Percentiles rank a stretch among this genome's conserved stretches.
Conservation (phyloP, 805 yeast species). For the Saccharomycopsis fermentans region DNA sequence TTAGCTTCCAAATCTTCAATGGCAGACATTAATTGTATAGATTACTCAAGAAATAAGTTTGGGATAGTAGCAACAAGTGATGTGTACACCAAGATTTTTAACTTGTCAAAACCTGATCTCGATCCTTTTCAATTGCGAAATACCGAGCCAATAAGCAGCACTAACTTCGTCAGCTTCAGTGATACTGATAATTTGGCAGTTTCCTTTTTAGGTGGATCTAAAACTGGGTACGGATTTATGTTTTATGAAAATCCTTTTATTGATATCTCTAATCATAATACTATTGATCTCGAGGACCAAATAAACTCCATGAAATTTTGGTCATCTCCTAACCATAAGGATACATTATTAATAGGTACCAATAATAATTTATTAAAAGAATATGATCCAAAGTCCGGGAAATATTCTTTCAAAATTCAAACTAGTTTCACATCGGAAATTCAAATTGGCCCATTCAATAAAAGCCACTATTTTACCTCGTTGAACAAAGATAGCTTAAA, state of each 20-base stretch:
- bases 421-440: slow-evolving; percentile 4
- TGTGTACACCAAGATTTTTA: slow-evolving; percentile 4
- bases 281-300: background rate
- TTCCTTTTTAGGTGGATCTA: background rate
- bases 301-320: background rate
- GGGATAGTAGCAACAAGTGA: slow-evolving; percentile 12
- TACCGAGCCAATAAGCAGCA: background rate
- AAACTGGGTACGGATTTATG: background rate
- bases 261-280: background rate
- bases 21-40: slow-evolving; percentile 8
- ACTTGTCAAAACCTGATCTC: slow-evolving; percentile 5
- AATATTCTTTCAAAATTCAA: background rate
- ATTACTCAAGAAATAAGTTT: slow-evolving; percentile 4
- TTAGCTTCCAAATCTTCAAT: slow-evolving; percentile 4
- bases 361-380: background rate
- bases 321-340: background rate
- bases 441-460: slow-evolving; percentile 11
- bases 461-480: slow-evolving; percentile 11
- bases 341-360: background rate
- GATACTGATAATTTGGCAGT: background rate
- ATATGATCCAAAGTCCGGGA: background rate
- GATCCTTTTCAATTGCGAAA: background rate
- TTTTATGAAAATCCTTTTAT: background rate
- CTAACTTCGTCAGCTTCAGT: background rate
- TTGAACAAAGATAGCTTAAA: slow-evolving; percentile 2